phyloP scores from a whole-genome alignment of 202 grass and related monocot species.

The Brachypodium distachyon region DNA sequence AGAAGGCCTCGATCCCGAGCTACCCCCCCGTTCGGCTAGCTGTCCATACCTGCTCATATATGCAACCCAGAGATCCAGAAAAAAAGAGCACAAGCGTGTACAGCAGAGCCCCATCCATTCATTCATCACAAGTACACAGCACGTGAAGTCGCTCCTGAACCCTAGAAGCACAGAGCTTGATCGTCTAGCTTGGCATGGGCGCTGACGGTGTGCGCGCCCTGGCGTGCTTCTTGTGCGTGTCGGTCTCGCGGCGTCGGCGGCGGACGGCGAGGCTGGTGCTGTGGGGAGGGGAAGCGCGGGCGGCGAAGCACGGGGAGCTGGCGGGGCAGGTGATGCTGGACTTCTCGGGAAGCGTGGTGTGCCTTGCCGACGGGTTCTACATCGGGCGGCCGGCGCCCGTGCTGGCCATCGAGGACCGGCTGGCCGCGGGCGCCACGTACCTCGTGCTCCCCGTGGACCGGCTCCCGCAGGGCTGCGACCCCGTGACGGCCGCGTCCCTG shows the following conservation, averaged over 20 bases:
- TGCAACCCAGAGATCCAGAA: not conserved
- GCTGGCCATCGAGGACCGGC: conserved; percentile 62
- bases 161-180: no score
- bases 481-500: conserved; percentile 40
- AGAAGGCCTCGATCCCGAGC: not conserved
- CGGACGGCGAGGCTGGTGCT: conserved; percentile 49
- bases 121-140: no score
- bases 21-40: not conserved
- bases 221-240: conserved; percentile 8
- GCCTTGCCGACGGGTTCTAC: conserved; percentile 69
- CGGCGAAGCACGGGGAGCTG: conserved; percentile 11
- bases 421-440: conserved; percentile 45
- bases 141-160: no score
- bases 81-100: not conserved
- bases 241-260: not conserved
- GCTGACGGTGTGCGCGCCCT: not conserved
- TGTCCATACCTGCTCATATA: conserved; percentile 10
- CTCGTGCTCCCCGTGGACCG: conserved; percentile 74
- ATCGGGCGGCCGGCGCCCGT: conserved; percentile 50
- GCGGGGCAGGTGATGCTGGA: conserved; percentile 69
- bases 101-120: not conserved
- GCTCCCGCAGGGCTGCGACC: conserved; percentile 38
- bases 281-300: conserved; percentile 50
- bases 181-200: conserved; percentile 3
- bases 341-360: conserved; percentile 51